phyloP scores from a whole-genome alignment of 139 green algal genomes.

The Closterium sp. region DNA sequence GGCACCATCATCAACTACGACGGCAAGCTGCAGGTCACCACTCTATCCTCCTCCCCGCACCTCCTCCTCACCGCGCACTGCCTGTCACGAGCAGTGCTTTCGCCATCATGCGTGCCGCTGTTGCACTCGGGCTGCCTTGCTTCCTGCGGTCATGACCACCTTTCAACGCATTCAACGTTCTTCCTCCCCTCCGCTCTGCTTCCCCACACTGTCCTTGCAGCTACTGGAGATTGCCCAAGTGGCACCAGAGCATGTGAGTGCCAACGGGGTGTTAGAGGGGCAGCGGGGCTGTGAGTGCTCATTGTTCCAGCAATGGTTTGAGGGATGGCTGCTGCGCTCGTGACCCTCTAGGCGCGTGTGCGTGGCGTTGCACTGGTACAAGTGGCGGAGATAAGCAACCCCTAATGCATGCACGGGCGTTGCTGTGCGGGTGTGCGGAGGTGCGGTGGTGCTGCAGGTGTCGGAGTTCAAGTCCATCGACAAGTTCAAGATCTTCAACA shows the following conservation, averaged over 20 bases:
- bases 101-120: too few species aligned
- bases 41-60: background rate
- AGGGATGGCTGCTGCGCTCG: background rate
- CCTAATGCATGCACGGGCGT: too few species aligned
- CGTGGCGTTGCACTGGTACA: background rate
- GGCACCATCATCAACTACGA: conserved; percentile 45
- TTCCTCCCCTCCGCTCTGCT: background rate
- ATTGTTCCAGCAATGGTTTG: background rate
- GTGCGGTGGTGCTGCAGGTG: conserved; percentile 21
- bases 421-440: background rate
- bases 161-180: background rate
- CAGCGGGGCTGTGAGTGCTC: background rate
- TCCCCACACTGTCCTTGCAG: background rate
- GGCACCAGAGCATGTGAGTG: conserved; percentile 19
- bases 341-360: background rate
- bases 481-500: conserved; percentile 52
- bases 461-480: conserved; percentile 42
- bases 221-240: conserved; percentile 42
- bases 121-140: too few species aligned
- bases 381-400: background rate
- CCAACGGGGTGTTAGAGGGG: background rate
- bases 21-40: conserved; percentile 10
- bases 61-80: background rate
- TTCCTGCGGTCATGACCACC: too few species aligned
- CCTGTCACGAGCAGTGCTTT: too few species aligned